phyloP scores from a whole-genome alignment of 1,139 yeast genomes.

The Schwanniomyces etchellsii region DNA sequence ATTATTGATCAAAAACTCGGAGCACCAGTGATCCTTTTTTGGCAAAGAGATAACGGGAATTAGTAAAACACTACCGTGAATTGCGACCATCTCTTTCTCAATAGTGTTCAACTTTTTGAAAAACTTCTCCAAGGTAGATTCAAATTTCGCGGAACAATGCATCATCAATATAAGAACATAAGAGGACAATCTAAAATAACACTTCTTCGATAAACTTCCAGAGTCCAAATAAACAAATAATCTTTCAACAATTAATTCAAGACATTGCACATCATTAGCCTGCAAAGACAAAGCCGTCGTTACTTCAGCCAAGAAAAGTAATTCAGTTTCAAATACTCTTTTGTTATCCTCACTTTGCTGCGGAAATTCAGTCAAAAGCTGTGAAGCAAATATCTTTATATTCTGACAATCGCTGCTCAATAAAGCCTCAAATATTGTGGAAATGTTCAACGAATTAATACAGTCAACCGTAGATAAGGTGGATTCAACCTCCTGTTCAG shows the following conservation, averaged over 20 bases:
- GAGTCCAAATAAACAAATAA: constrained; percentile 11
- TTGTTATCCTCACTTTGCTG: constrained; percentile 27
- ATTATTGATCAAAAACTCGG: constrained; percentile 29
- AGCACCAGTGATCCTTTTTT: constrained; percentile 45
- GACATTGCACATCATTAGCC: constrained; percentile 32
- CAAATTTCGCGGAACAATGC: constrained; percentile 8
- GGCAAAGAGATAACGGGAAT: constrained; percentile 50
- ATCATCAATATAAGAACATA: constrained; percentile 40
- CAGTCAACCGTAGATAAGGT: constrained; percentile 82
- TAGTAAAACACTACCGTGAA: constrained; percentile 41
- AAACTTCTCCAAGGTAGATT: constrained; percentile 12
- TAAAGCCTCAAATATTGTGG: constrained; percentile 42
- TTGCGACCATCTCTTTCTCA: constrained; percentile 18
- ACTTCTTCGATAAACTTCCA: constrained; percentile 23
- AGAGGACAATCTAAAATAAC: constrained; percentile 26
- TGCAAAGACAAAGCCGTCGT: constrained; percentile 46
- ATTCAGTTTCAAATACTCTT: constrained; percentile 48
- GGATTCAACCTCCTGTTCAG: constrained; percentile 85
- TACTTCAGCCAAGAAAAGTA: constrained; percentile 51
- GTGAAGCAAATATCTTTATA: constrained; percentile 13
- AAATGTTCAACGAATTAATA: constrained; percentile 58
- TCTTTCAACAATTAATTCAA: constrained; percentile 17
- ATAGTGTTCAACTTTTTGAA: constrained; percentile 15
- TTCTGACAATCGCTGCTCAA: constrained; percentile 25
- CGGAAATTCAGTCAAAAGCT: constrained; percentile 28